These are phyloP conservation scores for Mycena rosella DNA, from an alignment of 768 basidiomycete species.

Conservation along the genomic window DNA sequence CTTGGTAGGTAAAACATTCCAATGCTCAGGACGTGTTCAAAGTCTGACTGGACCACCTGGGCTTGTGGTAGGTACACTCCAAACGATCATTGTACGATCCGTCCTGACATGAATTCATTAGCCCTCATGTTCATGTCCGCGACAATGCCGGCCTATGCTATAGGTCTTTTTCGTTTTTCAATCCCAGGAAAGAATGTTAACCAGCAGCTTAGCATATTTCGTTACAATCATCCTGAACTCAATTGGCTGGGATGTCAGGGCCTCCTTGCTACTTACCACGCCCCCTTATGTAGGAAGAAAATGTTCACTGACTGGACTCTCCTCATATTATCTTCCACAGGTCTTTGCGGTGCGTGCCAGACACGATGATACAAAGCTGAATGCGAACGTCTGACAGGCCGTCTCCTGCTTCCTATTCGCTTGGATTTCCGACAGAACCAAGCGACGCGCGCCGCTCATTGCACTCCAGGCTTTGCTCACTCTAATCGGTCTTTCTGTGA, in stretches of 20 bases:
- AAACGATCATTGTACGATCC: background rate
- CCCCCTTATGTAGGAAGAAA: conserved; percentile 47
- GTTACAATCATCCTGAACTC: conserved; percentile 50
- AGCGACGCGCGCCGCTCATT: conserved; percentile 50
- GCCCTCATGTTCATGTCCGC: conserved; percentile 55
- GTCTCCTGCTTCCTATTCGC: conserved; percentile 52
- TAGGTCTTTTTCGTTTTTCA: conserved; percentile 7
- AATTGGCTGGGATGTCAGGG: conserved; percentile 49
- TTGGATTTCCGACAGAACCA: conserved; percentile 52
- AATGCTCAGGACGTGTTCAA: background rate
- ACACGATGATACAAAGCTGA: background rate
- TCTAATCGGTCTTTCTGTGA: conserved; percentile 50
- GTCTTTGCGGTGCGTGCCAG: conserved; percentile 17
- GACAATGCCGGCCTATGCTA: conserved; percentile 54
- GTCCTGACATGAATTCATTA: conserved; percentile 4
- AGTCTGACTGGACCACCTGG: conserved; percentile 53
- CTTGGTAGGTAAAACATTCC: conserved; percentile 30
- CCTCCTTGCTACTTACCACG: conserved; percentile 50
- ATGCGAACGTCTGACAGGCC: conserved; percentile 40
- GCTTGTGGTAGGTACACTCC: conserved; percentile 44
- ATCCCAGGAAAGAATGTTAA: background rate
- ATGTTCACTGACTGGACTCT: background rate
- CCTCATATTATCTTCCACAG: background rate
- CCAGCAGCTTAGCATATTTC: conserved; percentile 44
- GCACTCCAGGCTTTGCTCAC: conserved; percentile 48